phyloP scores from a whole-genome alignment of 331 rosid genomes.

The Malus hybrid region DNA sequence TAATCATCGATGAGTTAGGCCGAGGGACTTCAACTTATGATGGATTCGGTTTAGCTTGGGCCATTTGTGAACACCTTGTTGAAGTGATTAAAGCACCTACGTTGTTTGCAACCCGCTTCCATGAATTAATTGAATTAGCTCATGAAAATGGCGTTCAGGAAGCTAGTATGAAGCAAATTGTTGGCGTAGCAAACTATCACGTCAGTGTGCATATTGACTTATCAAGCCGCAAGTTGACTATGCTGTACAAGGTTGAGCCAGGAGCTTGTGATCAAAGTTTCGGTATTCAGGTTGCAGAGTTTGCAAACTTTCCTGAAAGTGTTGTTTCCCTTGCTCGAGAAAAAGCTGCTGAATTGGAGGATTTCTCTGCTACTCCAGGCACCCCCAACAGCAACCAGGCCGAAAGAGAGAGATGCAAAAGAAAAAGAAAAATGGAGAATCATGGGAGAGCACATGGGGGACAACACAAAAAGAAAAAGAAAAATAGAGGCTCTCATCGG shows the following conservation, averaged over 20 bases:
- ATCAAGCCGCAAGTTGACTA: constrained; percentile 80
- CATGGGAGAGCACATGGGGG: too few relatives aligned
- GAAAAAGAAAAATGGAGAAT: too few relatives aligned
- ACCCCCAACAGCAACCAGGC: background rate
- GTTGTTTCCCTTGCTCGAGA: constrained; percentile 89
- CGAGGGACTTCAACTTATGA: too few relatives aligned
- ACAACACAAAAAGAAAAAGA: too few relatives aligned
- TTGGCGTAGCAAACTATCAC: constrained; percentile 83
- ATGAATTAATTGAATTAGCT: constrained; percentile 81
- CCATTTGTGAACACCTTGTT: too few relatives aligned
- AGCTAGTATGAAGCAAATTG: constrained; percentile 41
- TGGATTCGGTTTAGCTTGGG: too few relatives aligned
- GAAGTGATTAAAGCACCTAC: constrained; percentile 22
- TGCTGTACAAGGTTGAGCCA: constrained; percentile 94
- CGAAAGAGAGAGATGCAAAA: too few relatives aligned
- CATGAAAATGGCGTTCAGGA: constrained; percentile 37
- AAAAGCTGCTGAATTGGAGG: constrained; percentile 95
- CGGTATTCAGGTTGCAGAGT: constrained; percentile 96
- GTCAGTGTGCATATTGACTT: constrained; percentile 94
- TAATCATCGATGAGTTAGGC: too few relatives aligned
- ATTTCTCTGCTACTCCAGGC: constrained; percentile 58
- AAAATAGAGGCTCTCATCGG: too few relatives aligned
- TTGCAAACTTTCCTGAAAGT: constrained; percentile 88
- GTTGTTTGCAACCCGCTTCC: constrained; percentile 95
- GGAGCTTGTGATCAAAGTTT: constrained; percentile 99